Base-by-base conservation (phyloP, 106 monocot species). In the Acanthochlamys bracteata region DNA sequence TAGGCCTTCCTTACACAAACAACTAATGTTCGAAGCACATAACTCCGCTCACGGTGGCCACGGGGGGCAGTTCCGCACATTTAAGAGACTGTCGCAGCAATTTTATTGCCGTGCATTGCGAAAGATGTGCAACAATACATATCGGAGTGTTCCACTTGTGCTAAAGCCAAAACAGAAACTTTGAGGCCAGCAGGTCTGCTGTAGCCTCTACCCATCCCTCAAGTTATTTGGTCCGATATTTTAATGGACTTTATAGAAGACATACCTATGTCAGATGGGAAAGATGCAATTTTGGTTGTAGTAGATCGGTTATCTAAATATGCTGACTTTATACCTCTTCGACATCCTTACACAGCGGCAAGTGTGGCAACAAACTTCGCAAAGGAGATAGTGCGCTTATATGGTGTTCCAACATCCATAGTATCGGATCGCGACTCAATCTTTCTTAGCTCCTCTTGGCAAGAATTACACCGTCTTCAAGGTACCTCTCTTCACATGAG, bases 221-320 rank as follows among this genome's bases (percentile, higher is more conserved):
- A 15, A 0, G 4, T 12, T 19, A 54, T 55, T 41, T 72, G 71
- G 55, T 20, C 63, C 15, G 47, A 55, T 24, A 24, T 72, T 14
- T 17, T 26, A 0, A 55, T 72, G 54, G 71, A 64, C 42, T 72
- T 64, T 13, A 64, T 72, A 10, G 23, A 3, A 7, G 42, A 42
- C 0, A 4, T 63, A 11, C 41, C 63, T 7, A n/a, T 4, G 2
- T 24, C 12, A 10, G 14, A 20, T 4, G 0, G 33, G 1, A 23
- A 47, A 2, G 17, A 7, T 51, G 20, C 27, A 15, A 70, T 60
- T 27, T 20, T 70, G 16, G 70, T 68, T 3, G 55, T 20, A 20
- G 39, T 61, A 16, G 14, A 61, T 27, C 12, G 61, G 7, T 16
- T 61, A 6, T 61, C 39, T 0, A 39, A 61, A 15, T 39, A 39